Evolutionary conservation across 106 monocot species (phyloP).

Genomic region (Agapanthus africanus): DNA sequence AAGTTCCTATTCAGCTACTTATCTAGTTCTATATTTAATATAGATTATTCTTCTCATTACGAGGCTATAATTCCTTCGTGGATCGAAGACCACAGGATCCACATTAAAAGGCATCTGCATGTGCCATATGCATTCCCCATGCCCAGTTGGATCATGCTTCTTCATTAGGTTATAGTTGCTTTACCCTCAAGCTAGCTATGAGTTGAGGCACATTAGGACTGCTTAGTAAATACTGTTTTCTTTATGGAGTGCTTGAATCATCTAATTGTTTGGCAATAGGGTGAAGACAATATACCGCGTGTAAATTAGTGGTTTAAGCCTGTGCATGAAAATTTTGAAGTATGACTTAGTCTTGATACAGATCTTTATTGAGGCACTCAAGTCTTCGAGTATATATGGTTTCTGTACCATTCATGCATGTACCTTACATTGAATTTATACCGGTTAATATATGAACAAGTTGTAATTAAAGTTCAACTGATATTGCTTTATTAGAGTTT

Average conservation of each 20-base stretch:
- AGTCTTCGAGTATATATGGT: not conserved
- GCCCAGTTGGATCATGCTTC: constrained; percentile 6
- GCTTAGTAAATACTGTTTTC: not conserved
- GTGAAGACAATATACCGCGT: not conserved
- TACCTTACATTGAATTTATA: not conserved
- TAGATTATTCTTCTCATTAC: constrained; percentile 4
- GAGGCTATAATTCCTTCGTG: not conserved
- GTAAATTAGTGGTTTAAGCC: not conserved
- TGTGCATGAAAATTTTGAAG: not conserved
- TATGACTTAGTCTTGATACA: not conserved
- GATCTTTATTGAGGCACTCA: not conserved
- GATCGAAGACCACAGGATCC: not conserved
- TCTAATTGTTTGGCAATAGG: not conserved
- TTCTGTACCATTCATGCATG: not conserved
- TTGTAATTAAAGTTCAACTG: not conserved
- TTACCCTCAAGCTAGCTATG: not conserved
- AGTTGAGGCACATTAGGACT: not conserved
- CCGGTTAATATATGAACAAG: not conserved
- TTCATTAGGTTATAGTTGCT: constrained; percentile 6
- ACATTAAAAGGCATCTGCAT: not conserved
- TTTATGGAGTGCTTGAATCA: not conserved
- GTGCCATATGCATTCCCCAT: constrained; percentile 2
- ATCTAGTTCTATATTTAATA: not conserved
- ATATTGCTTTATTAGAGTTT: too few relatives aligned
- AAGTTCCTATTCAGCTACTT: not conserved